Base-by-base conservation (phyloP, 768 basidiomycete species). In the Mycena galopus region DNA sequence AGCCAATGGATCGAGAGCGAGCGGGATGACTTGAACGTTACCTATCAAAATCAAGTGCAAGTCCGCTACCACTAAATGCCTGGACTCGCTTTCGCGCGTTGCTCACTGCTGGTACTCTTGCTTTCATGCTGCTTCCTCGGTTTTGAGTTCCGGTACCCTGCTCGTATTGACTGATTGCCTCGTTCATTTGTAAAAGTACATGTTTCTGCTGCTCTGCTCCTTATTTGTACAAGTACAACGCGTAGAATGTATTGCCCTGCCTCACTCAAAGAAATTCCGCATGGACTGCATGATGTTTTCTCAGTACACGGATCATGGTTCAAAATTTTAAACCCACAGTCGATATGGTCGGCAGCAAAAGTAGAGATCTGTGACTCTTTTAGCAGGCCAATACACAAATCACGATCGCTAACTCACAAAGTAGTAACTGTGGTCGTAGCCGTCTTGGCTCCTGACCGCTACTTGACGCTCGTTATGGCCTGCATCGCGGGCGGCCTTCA, bases 401-500 rank as follows among this genome's bases (percentile, higher is more conserved):
- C 14, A 27, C 32, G 14, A 19, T 33, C 8, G 4, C 44, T 9
- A 44, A 58, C 86, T 75, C 78, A 86, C 96, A 78, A 97, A 98
- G 82, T 92, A 97, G 79, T 97, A 97, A 63, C 91, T 91, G 78
- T 96, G 94, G 77, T 97, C 95, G 78, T 97, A 97, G 30, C 91
- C 95, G 60, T 92, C 91, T 55, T 96, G 94, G 71, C 88, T 86
- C 73, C 94, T 87, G 25, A 98, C 93, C 53, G 89, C 84, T 9
- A 98, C 94, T 80, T 94, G 91, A 21, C 88, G 85, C 76, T 93
- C 91, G 71, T 91, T 89, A 76, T 93, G 89, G 5, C 94, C 93
- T 8, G 90, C 87, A 70, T 90, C 88, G 69, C 93, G 88, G 9
- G 95, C 93, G 0, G 93, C 94, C 76, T 90, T 88, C 69, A 93